A percentile compares a stretch with the other conserved stretches of the same genome.
phyloP scores from a whole-genome alignment of 306 rosid genomes.

The Cajanus cajan region DNA sequence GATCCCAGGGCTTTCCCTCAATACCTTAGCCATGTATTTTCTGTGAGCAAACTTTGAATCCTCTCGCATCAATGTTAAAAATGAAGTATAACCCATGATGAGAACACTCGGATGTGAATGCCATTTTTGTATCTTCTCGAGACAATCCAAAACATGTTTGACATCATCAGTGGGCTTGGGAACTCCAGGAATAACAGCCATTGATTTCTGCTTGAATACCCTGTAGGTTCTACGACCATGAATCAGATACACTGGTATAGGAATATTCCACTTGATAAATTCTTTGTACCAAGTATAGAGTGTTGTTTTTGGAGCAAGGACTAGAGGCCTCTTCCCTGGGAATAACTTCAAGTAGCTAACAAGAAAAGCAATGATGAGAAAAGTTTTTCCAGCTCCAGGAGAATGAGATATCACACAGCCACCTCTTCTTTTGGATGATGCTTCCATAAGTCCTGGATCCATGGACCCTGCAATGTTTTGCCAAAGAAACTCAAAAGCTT shows the following conservation, averaged over 20 bases:
- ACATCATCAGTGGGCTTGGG: conserved; percentile 61
- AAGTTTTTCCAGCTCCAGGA: conserved; percentile 81
- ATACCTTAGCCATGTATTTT: neutral
- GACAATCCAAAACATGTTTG: conserved; percentile 74
- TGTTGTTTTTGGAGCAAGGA: conserved; percentile 89
- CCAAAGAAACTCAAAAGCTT: conserved; percentile 15
- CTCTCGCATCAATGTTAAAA: neutral
- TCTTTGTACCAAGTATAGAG: conserved; percentile 90
- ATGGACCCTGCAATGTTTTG: conserved; percentile 71
- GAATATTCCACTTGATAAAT: conserved; percentile 75
- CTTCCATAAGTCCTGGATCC: conserved; percentile 53
- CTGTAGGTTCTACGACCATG: conserved; percentile 59
- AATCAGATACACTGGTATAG: conserved; percentile 76
- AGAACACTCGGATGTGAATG: conserved; percentile 17
- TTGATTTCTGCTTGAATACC: conserved; percentile 39
- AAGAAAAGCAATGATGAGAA: conserved; percentile 76
- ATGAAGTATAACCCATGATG: neutral
- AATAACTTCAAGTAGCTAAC: conserved; percentile 74
- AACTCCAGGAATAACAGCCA: conserved; percentile 44
- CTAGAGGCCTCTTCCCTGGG: conserved; percentile 73
- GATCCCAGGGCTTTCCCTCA: neutral
- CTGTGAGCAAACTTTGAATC: neutral
- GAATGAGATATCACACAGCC: conserved; percentile 35
- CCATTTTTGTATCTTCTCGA: conserved; percentile 79
- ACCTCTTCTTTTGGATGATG: conserved; percentile 52